Percentiles rank a stretch among this genome's conserved stretches.
These are phyloP conservation scores for Tetrahymena elliotti DNA, from an alignment of 73 alveolate species.

Conservation along the genomic window DNA sequence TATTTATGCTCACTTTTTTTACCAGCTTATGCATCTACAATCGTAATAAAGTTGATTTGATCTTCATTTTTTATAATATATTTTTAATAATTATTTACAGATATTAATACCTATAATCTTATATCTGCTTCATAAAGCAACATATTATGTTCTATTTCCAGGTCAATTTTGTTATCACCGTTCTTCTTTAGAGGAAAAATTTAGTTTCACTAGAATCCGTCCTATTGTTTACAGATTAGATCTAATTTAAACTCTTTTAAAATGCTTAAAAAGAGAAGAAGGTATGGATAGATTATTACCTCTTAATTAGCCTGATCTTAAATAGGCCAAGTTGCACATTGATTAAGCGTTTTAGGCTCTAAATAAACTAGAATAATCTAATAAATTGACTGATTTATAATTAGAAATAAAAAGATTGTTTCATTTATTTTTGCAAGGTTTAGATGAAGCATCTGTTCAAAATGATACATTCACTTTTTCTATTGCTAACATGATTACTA, in stretches of 20 bases:
- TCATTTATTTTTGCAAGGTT: not conserved
- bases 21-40: not conserved
- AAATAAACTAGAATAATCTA: not conserved
- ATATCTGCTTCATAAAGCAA: not conserved
- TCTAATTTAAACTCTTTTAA: not conserved
- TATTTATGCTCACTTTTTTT: not conserved
- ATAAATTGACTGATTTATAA: not conserved
- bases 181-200: not conserved
- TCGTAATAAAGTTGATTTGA: not conserved
- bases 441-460: not conserved
- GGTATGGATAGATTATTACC: not conserved
- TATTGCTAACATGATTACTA: not conserved
- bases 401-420: not conserved
- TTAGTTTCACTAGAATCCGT: not conserved
- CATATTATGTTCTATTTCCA: not conserved
- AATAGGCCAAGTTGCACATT: not conserved
- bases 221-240: not conserved
- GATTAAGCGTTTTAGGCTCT: not conserved
- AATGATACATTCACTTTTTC: not conserved
- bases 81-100: not conserved
- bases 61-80: not conserved
- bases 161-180: not conserved
- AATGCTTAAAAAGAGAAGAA: not conserved
- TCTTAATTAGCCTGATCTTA: not conserved
- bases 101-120: not conserved